phyloP scores from a whole-genome alignment of 176 grass and related monocot genomes.

The Phoenix dactylifera region DNA sequence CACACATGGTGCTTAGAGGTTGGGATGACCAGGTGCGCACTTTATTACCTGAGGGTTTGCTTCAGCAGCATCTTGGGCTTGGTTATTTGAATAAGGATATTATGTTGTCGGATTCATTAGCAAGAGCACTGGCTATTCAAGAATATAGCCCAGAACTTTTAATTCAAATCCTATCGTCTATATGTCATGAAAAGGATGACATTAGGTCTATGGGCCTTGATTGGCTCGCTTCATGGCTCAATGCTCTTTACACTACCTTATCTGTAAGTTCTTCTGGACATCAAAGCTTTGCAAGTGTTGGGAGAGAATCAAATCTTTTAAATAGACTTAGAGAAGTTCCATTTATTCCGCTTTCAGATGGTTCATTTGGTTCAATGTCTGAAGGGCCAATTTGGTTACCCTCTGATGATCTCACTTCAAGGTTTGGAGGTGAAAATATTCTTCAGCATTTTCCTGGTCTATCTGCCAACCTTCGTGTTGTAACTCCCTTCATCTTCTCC shows the following conservation, averaged over 20 bases:
- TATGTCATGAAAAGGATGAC: conserved; percentile 47
- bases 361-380: conserved; percentile 63
- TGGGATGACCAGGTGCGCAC: conserved; percentile 64
- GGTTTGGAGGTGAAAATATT: conserved; percentile 39
- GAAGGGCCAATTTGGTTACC: conserved; percentile 88
- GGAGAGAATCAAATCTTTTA: conserved; percentile 51
- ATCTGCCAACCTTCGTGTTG: conserved; percentile 58
- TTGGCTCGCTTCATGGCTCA: conserved; percentile 82
- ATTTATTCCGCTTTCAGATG: conserved; percentile 83
- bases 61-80: conserved; percentile 74
- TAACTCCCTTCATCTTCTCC: conserved; percentile 51
- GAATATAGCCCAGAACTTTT: conserved; percentile 73
- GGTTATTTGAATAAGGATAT: conserved; percentile 80
- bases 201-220: conserved; percentile 61
- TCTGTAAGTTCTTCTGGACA: conserved; percentile 38
- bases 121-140: conserved; percentile 62
- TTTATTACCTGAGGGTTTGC: conserved; percentile 57
- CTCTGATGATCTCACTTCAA: conserved; percentile 44
- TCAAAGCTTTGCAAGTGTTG: conserved; percentile 18
- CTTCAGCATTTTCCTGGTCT: conserved; percentile 58
- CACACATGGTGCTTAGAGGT: conserved; percentile 65
- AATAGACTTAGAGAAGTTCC: conserved; percentile 59
- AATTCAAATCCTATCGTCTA: conserved; percentile 56
- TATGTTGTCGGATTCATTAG: conserved; percentile 68
- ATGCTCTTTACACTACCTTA: conserved; percentile 46